Evolutionary conservation across 768 basidiomycete genomes (phyloP), one percentile per base, ranked within the genome.

Genomic region (Mycena crocata): DNA sequence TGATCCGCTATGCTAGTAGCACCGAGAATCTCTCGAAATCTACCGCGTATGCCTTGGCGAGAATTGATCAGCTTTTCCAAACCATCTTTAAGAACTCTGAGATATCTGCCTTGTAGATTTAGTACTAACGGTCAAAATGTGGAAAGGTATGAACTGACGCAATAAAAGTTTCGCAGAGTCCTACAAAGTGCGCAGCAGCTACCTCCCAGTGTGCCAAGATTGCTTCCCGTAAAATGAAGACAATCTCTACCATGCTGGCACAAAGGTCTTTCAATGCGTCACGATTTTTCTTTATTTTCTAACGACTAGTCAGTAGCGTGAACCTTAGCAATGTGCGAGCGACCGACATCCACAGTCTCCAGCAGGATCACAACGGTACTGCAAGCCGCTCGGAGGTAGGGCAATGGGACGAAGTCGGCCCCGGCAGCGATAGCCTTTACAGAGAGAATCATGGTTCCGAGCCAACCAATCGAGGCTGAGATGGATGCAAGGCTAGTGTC

Each of bases 251-350:
- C 19, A 17, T 62, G 24, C 42, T n/a, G 12, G 10, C 28, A 23
- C 61, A 62, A 24, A 62, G 34, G 2, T 62, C 51, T 26, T 17
- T 17, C 34, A 62, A 17, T 24, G 54, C 51, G 19, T 62, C 34
- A 17, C 52, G 40, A 39, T 62, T 62, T 48, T 30, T 62, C 42
- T 52, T 55, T 21, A 55, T 31, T 37, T 62, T 62, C 52, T 62
- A 52, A 3, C 17, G 1, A 15, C 5, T 4, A n/a, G 40, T 51
- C 37, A 39, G 34, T 44, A 21, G 17, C 24, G 15, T 3, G 13
- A 21, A 13, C 23, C 26, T 14, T 39, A 24, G 37, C 23, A n/a
- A 52, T 37, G 23, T 30, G 15, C 19, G 40, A 6, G 12, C 21
- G 1, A 49, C 57, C 3, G 14, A 62, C 61, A 12, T 62, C 51